Percentiles rank a stretch among this genome's conserved stretches.
phyloP scores from a whole-genome alignment of 176 grass and related monocot species.

The Bolboschoenus planiculmis region DNA sequence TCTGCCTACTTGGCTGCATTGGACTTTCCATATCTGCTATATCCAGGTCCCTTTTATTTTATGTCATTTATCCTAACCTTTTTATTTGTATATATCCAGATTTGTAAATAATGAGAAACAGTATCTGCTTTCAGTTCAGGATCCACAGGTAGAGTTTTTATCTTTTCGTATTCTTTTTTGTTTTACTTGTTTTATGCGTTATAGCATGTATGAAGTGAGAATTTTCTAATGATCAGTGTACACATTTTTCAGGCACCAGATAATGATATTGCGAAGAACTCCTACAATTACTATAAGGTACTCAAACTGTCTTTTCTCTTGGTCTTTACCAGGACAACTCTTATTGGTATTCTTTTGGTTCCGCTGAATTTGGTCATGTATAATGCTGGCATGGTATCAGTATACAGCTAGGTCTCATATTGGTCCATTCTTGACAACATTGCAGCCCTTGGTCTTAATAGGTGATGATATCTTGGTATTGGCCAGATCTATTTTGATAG shows the following conservation, averaged over 20 bases:
- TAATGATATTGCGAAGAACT: constrained; percentile 96
- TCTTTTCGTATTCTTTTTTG: constrained; percentile 12
- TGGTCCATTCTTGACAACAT: neutral
- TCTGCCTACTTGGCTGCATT: neutral
- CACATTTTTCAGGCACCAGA: constrained; percentile 51
- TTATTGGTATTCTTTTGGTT: neutral
- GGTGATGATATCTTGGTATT: neutral
- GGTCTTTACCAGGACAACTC: constrained; percentile 2
- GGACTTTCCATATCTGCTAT: neutral
- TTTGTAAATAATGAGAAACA: constrained; percentile 70
- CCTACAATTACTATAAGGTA: constrained; percentile 96
- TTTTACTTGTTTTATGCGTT: neutral
- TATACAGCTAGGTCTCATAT: neutral
- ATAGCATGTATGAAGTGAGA: neutral
- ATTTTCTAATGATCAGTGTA: constrained; percentile 26
- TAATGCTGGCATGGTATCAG: neutral
- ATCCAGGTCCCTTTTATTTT: neutral
- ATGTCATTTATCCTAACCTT: neutral
- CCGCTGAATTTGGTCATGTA: neutral
- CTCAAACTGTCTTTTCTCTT: neutral
- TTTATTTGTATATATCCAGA: constrained; percentile 30
- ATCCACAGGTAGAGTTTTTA: constrained; percentile 82
- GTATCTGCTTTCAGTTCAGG: constrained; percentile 80
- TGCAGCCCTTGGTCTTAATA: neutral
- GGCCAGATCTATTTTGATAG: neutral